Evolutionary conservation across 352 stramenopile species (phyloP).

Genomic region (Phytopythium vexans): DNA sequence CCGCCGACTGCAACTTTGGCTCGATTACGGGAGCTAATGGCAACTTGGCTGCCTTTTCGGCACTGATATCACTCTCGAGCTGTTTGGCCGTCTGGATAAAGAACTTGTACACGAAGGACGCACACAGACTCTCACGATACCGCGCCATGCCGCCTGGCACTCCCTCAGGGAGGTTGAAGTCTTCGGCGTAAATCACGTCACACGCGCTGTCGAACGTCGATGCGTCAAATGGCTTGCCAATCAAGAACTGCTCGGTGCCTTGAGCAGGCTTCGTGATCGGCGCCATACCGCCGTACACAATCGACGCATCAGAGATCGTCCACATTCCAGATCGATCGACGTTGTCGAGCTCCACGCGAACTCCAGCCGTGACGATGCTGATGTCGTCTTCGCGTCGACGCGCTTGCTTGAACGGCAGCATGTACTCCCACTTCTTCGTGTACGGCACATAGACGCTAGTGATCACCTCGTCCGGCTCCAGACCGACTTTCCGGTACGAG

Average conservation of each 20-base stretch:
- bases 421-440: conserved; percentile 87
- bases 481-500: conserved; percentile 91
- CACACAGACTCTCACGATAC: conserved; percentile 92
- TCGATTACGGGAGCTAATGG: conserved; percentile 31
- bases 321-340: conserved; percentile 69
- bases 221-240: conserved; percentile 76
- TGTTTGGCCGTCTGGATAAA: conserved; percentile 65
- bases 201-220: conserved; percentile 83
- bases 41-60: conserved; percentile 8
- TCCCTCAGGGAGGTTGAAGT: conserved; percentile 89
- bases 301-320: conserved; percentile 54
- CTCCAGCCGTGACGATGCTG: conserved; percentile 94
- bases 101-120: conserved; percentile 96
- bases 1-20: conserved; percentile 37
- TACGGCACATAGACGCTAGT: conserved; percentile 90
- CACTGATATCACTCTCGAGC: background rate
- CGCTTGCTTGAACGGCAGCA: conserved; percentile 95
- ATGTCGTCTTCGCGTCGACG: conserved; percentile 96
- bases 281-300: conserved; percentile 72
- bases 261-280: conserved; percentile 56
- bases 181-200: conserved; percentile 73
- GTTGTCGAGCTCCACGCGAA: conserved; percentile 81
- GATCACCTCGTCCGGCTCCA: conserved; percentile 89
- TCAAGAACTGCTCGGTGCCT: conserved; percentile 62
- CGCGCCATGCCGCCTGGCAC: conserved; percentile 94